A percentile compares a stretch with the other conserved stretches of the same genome.
Conservation (phyloP, 2,329 filamentous ascomycete genomes). For the Capronia americana region DNA sequence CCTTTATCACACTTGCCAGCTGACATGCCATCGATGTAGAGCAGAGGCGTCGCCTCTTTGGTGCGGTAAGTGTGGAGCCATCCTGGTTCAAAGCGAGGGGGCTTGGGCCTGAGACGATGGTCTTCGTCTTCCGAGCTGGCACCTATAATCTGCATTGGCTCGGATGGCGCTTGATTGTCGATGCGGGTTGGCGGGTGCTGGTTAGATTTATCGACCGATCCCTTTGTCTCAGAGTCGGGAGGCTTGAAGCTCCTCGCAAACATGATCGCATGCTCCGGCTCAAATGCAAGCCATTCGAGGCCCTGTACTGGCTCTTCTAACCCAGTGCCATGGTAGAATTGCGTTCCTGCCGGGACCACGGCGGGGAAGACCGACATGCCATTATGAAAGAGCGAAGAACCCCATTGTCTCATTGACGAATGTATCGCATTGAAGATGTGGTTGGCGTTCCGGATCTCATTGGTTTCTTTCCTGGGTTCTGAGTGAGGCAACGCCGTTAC, state of each 20-base stretch:
- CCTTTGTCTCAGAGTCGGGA: neutral
- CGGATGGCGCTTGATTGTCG: neutral
- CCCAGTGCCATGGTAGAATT: constrained; percentile 70
- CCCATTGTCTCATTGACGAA: constrained; percentile 76
- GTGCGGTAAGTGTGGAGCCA: constrained; percentile 72
- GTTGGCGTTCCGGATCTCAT: constrained; percentile 58
- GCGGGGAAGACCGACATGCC: constrained; percentile 75
- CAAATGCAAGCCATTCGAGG: constrained; percentile 65
- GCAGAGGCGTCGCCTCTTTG: constrained; percentile 61
- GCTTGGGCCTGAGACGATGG: neutral
- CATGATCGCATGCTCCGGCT: constrained; percentile 72
- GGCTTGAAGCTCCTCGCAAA: constrained; percentile 59
- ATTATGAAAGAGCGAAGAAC: constrained; percentile 74
- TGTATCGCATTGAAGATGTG: constrained; percentile 76
- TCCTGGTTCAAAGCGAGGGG: constrained; percentile 48
- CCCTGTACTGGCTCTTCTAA: constrained; percentile 56
- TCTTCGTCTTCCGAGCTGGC: neutral
- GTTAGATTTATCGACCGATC: neutral
- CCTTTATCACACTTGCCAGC: constrained; percentile 70
- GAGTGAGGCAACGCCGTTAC: constrained; percentile 11
- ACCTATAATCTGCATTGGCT: neutral
- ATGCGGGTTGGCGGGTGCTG: neutral
- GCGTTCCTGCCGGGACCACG: constrained; percentile 67
- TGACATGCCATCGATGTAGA: constrained; percentile 74
- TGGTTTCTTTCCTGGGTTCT: neutral